phyloP scores from a whole-genome alignment of 768 basidiomycete genomes.

The Candolleomyces efflorescens region DNA sequence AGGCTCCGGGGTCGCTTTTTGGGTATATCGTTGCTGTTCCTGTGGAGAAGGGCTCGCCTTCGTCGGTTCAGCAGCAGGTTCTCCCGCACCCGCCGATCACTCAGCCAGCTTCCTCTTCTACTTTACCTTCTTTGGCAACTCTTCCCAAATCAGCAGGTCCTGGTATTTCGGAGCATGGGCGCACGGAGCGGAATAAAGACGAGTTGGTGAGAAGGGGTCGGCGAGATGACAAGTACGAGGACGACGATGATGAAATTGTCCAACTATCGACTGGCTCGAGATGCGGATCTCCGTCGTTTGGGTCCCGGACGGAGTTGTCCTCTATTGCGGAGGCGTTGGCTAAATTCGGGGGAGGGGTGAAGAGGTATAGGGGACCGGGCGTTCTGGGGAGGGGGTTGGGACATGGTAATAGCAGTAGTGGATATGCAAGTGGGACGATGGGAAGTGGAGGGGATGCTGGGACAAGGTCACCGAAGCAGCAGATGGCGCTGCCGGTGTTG shows the following conservation, averaged over 20 bases:
- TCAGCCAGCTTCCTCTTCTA: background rate
- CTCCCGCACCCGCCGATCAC: background rate
- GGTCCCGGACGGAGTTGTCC: conserved; percentile 45
- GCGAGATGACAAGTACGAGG: conserved; percentile 2
- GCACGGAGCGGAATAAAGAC: no score
- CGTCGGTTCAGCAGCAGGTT: background rate
- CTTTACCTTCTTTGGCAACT: background rate
- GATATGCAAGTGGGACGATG: background rate
- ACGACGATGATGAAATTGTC: conserved; percentile 29
- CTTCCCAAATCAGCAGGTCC: background rate
- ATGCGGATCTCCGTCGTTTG: conserved; percentile 61
- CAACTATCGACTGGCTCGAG: conserved; percentile 43
- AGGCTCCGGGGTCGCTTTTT: conserved; percentile 61
- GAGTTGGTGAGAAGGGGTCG: background rate
- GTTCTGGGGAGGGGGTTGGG: conserved; percentile 2
- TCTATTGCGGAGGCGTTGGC: conserved; percentile 41
- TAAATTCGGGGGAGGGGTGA: conserved; percentile 30
- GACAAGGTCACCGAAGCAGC: conserved; percentile 9
- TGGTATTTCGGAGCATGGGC: no score
- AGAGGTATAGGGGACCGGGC: conserved; percentile 15
- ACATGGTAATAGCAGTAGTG: no score
- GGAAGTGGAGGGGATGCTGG: background rate
- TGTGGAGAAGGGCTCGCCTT: conserved; percentile 3
- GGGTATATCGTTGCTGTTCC: conserved; percentile 70
- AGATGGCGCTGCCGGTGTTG: background rate